Evolutionary conservation across 106 monocot genomes (phyloP), one percentile per base, ranked within the genome.

Genomic region (Platanthera guangdongensis): DNA sequence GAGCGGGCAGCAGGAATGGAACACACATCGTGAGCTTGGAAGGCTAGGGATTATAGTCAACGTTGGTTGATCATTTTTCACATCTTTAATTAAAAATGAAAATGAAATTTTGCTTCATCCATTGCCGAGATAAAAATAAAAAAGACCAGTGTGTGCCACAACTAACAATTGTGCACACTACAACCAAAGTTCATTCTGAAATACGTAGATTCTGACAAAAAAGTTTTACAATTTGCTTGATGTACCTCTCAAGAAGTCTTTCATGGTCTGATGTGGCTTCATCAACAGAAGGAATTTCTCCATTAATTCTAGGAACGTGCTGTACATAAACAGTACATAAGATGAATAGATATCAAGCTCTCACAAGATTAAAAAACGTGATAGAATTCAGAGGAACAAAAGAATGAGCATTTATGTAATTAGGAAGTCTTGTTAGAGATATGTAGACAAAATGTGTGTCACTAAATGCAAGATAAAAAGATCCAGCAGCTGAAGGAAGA

Each of bases 231-330:
- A 25, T 48, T 70, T 70, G 47, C 47, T 9, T 19, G 51, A n/a
- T 72, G 51, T 67, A 87, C 87, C 87, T 87, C 70, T 90, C 88
- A 51, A 87, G 81, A 67, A 95, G 92, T 77, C 92, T 95, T 84
- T 92, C 84, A 90, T 95, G 92, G 76, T 95, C 95, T 51, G 92
- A 87, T 22, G 82, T 90, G 22, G 92, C 92, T 79, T 95, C 92
- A 84, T 95, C 95, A 59, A 85, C 55, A 60, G 95, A 88, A 78
- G 95, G 95, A 77, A 95, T 92, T 76, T 92, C 92, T 81, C 90
- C 92, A 84, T 95, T 95, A 48, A 92, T 92, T 81, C 80, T 85
- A 73, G 94, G 94, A 50, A 89, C 85, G 89, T 94, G 94, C 94
- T 94, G 84, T 59, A 68, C n/a, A 77, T 79, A 80, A 48, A 12